phyloP scores from a whole-genome alignment of 164 flowering plant species.

The Pachysandra terminalis region DNA sequence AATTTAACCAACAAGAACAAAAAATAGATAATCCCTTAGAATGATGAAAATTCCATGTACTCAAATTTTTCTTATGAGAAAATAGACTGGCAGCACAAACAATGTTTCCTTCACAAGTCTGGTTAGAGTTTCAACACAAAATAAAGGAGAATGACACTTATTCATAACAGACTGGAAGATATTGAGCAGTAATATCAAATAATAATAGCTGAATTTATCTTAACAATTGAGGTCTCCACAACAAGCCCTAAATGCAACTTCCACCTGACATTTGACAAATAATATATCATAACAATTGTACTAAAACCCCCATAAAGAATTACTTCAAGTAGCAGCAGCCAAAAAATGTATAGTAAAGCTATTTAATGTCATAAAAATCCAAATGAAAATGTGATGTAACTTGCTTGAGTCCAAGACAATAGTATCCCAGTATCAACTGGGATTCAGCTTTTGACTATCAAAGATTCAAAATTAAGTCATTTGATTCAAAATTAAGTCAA shows the following conservation, averaged over 20 bases:
- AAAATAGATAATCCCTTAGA: constrained; percentile 10
- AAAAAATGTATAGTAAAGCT: neutral
- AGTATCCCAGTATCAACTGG: too few species aligned
- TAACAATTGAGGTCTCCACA: neutral
- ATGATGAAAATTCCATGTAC: neutral
- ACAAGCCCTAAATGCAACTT: too few species aligned
- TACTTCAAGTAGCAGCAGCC: neutral
- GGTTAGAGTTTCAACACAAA: neutral
- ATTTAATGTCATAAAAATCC: neutral
- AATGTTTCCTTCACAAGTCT: neutral
- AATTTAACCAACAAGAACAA: constrained; percentile 11
- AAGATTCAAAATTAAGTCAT: neutral
- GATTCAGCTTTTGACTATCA: neutral
- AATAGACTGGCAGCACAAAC: neutral
- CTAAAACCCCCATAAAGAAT: neutral
- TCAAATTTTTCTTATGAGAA: neutral
- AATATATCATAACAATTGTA: neutral
- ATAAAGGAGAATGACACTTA: neutral
- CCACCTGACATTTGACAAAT: too few species aligned
- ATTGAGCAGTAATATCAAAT: neutral
- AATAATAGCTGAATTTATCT: neutral
- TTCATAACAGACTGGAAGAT: neutral
- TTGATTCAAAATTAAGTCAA: neutral
- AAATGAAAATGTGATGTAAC: neutral
- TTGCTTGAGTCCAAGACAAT: neutral